Evolutionary conservation across 805 yeast genomes (phyloP).

Genomic region (Peterozyma toletana): DNA sequence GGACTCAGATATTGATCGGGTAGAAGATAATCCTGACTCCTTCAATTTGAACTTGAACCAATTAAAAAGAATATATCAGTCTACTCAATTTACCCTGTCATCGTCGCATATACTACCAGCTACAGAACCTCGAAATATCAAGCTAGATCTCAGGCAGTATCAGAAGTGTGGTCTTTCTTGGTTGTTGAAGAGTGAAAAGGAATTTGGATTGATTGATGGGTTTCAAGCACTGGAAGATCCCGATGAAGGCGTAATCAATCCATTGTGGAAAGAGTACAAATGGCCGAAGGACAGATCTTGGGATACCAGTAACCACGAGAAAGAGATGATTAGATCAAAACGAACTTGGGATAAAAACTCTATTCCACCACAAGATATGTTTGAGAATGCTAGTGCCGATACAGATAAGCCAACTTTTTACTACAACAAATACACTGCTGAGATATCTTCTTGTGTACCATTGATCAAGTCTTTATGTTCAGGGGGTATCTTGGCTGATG

Average conservation of each 20-base stretch:
- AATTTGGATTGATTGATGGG: conserved; percentile 35
- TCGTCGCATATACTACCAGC: conserved; percentile 59
- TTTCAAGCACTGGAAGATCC: conserved; percentile 19
- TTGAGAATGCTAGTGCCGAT: conserved; percentile 4
- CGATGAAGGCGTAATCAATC: conserved; percentile 61
- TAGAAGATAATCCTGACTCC: conserved; percentile 12
- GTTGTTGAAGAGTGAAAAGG: conserved; percentile 80
- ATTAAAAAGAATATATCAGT: conserved; percentile 63
- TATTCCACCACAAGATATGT: not conserved
- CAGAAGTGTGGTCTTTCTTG: conserved; percentile 83
- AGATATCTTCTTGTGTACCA: conserved; percentile 64
- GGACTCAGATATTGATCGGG: not conserved
- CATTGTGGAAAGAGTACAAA: conserved; percentile 72
- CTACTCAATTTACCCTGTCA: conserved; percentile 37
- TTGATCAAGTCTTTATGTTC: conserved; percentile 47
- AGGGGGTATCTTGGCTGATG: conserved; percentile 93
- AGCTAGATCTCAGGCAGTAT: conserved; percentile 58
- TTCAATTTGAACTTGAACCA: conserved; percentile 58
- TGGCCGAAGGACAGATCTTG: conserved; percentile 61
- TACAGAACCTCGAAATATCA: conserved; percentile 54
- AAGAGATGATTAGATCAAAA: not conserved
- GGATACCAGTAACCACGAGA: conserved; percentile 6
- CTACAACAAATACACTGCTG: conserved; percentile 76
- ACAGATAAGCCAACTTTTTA: conserved; percentile 38
- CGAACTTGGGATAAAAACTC: not conserved